phyloP scores from a whole-genome alignment of 1,284 basidiomycete genomes.

The Cutaneotrichosporon sp. region DNA sequence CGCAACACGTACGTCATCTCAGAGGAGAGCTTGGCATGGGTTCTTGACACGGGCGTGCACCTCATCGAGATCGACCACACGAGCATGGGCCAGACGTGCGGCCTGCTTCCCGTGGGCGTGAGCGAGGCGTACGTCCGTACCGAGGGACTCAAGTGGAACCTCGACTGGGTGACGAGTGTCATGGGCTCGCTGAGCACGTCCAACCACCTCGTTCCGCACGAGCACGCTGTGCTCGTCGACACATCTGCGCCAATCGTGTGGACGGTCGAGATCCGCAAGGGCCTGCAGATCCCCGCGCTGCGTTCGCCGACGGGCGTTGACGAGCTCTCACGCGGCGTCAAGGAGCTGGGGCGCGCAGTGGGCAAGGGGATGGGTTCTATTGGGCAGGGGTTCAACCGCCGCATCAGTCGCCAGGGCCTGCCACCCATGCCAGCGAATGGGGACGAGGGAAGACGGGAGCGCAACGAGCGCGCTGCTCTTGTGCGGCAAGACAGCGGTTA shows the following conservation, averaged over 20 bases:
- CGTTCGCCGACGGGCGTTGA: constrained; percentile 25
- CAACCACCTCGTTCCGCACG: constrained; percentile 75
- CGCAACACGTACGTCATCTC: constrained; percentile 72
- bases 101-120: constrained; percentile 85
- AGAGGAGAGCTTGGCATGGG: constrained; percentile 86
- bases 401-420: constrained; percentile 10
- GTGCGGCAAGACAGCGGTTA: background rate
- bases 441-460: constrained; percentile 3
- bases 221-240: constrained; percentile 60
- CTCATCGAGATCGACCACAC: constrained; percentile 70
- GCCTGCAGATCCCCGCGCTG: constrained; percentile 30
- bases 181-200: constrained; percentile 84
- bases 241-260: constrained; percentile 86
- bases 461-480: background rate
- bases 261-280: constrained; percentile 64
- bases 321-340: constrained; percentile 22
- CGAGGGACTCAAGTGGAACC: constrained; percentile 84
- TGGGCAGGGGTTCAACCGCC: constrained; percentile 8
- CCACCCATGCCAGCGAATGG: background rate
- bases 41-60: constrained; percentile 81
- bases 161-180: constrained; percentile 72
- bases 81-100: constrained; percentile 83
- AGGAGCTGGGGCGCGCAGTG: constrained; percentile 18
- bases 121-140: constrained; percentile 74
- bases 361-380: constrained; percentile 8